Evolutionary conservation across 148 eudicot genomes (phyloP), one percentile per base, ranked within the genome.

Genomic region (Rhododendron ovatum): DNA sequence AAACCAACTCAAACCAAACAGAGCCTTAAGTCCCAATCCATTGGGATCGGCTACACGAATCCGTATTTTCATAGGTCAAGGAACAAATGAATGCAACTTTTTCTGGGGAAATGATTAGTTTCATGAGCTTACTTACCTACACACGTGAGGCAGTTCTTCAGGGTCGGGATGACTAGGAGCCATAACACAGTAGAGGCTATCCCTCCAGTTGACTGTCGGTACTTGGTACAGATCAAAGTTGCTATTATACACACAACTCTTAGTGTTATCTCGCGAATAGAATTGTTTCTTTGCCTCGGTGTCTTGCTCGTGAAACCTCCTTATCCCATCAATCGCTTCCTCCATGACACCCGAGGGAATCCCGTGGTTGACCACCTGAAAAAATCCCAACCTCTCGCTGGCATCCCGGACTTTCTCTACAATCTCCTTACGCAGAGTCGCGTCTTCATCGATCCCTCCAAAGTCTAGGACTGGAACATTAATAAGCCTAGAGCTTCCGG

Each of bases 301-400:
- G 15, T 43, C 24, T 37, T 43, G 78, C 83, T 87, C 83, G n/a
- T 87, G 78, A 74, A 87, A 87, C 35, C 51, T 77, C 84, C 79
- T 77, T 7, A 77, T 63, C 74, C 51, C 88, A 33, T 2, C 18
- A 2, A 83, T 7, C 83, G 78, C 83, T 65, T 50, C 83, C 47
- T 78, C 86, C 78, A 83, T 33, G 26, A 86, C 47, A 7, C 81
- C 18, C 0, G 1, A 9, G 2, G 74, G 84, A 41, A 88, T 78
- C 45, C 85, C 91, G 24, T 89, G 92, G 50, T 89, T 91, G 17
- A 91, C 28, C 81, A 91, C 84, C 35, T 87, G 92, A 82, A 91
- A 89, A 50, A 89, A 86, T 2, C 92, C 91, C 87, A 89, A 77
- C 1, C 51, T 71, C 67, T 89, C 86, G 0, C 85, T 82, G 14